phyloP scores from a whole-genome alignment of 495 filamentous ascomycete genomes.

The Hyaloscypha bicolor region DNA sequence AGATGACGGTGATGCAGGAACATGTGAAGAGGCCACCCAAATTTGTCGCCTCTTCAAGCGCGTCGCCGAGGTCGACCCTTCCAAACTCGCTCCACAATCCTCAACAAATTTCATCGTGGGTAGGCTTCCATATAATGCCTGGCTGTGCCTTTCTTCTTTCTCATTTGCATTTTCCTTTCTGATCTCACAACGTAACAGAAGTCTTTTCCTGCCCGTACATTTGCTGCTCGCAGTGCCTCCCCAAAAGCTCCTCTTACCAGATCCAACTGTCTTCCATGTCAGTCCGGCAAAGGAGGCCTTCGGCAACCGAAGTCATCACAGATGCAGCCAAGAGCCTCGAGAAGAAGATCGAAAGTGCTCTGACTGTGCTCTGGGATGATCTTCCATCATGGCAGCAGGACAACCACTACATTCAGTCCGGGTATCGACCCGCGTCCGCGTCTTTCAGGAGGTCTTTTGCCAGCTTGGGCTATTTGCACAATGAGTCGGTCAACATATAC shows the following conservation, averaged over 20 bases:
- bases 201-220: not conserved
- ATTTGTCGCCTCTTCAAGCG: not conserved
- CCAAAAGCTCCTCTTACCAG: not conserved
- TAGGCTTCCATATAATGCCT: not conserved
- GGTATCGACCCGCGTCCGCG: constrained; percentile 70
- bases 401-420: constrained; percentile 72
- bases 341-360: constrained; percentile 27
- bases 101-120: not conserved
- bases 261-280: constrained; percentile 18
- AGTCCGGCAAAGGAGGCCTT: constrained; percentile 21
- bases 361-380: constrained; percentile 60
- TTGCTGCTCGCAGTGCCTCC: not conserved
- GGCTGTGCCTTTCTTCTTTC: not conserved
- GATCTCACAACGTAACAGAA: not conserved
- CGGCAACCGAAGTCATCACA: constrained; percentile 17
- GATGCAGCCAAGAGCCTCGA: constrained; percentile 26
- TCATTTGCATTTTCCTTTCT: not conserved
- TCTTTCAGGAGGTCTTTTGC: constrained; percentile 66
- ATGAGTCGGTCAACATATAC: constrained; percentile 95
- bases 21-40: not conserved
- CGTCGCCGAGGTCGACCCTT: not conserved
- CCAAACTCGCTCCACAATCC: not conserved
- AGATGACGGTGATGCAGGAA: not conserved
- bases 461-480: constrained; percentile 78
- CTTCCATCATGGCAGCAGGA: constrained; percentile 72